Evolutionary conservation across 2,329 filamentous ascomycete species (phyloP).

Genomic region (Claviceps maximensis): DNA sequence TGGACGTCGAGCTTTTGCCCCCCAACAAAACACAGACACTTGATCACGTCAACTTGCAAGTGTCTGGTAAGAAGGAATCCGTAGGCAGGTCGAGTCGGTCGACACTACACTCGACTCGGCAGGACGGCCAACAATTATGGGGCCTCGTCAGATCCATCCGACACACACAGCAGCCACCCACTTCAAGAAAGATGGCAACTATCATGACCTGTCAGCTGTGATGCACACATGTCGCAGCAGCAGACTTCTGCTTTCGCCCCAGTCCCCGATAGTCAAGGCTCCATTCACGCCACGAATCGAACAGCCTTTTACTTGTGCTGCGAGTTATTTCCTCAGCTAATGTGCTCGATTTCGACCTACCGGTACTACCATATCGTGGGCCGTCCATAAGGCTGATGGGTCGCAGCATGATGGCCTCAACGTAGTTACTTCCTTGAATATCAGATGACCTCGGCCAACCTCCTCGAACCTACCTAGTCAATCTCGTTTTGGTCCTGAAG

Average conservation of each 20-base stretch:
- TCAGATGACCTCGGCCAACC: neutral
- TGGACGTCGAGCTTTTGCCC: too few species aligned
- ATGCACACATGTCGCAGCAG: neutral
- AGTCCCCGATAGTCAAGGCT: neutral
- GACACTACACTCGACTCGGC: neutral
- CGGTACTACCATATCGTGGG: neutral
- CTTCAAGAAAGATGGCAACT: neutral
- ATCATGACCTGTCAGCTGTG: neutral
- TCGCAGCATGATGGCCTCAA: slow-evolving; percentile 1
- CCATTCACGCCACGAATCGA: neutral
- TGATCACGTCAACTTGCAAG: too few species aligned
- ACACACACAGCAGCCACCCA: neutral
- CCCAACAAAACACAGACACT: too few species aligned
- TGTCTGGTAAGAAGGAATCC: neutral
- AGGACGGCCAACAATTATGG: neutral
- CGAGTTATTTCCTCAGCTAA: neutral
- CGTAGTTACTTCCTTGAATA: neutral
- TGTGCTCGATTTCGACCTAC: neutral
- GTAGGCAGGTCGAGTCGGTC: neutral
- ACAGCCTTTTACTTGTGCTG: neutral
- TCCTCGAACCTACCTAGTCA: neutral
- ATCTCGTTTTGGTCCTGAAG: neutral
- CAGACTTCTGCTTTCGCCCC: neutral
- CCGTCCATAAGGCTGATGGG: neutral
- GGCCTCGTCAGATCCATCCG: neutral